These are phyloP conservation scores for Eutrema yunnanense DNA, from an alignment of 345 rosid species.

Conservation along the genomic window DNA sequence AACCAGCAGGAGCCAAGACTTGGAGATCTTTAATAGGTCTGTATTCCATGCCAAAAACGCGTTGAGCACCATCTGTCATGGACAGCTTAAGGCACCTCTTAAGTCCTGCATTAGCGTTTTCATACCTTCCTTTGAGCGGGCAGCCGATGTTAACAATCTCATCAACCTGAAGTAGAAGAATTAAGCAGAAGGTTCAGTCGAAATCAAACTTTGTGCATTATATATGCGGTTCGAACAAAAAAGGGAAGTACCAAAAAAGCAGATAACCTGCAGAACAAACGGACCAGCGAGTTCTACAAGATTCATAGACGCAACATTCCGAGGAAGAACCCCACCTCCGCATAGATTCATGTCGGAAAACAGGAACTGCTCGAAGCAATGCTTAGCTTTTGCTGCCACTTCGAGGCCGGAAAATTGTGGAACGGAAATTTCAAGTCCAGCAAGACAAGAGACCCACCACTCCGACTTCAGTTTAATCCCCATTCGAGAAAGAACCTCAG, in stretches of 20 bases:
- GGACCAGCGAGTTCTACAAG: constrained; percentile 80
- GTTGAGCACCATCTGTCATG: constrained; percentile 91
- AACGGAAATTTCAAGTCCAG: constrained; percentile 42
- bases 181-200: not conserved
- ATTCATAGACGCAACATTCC: constrained; percentile 56
- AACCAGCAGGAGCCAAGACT: constrained; percentile 71
- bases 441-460: constrained; percentile 62
- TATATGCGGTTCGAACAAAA: not conserved
- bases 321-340: constrained; percentile 79
- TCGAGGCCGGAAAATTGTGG: constrained; percentile 38
- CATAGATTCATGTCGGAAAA: constrained; percentile 73
- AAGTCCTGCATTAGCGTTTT: constrained; percentile 56
- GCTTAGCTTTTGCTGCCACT: constrained; percentile 55
- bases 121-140: constrained; percentile 70
- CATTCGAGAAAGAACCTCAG: constrained; percentile 39
- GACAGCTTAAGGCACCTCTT: constrained; percentile 91
- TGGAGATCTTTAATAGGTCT: constrained; percentile 82
- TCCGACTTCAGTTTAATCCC: constrained; percentile 61
- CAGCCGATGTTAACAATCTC: constrained; percentile 80
- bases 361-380: constrained; percentile 67
- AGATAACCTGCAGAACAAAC: constrained; percentile 71
- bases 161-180: constrained; percentile 58
- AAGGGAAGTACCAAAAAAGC: not conserved
- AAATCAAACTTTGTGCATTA: not conserved
- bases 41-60: constrained; percentile 87